A percentile compares a stretch with the other conserved stretches of the same genome.
Conservation (phyloP, 768 basidiomycete genomes). For the Boletus pseudo-olivaceus region DNA sequence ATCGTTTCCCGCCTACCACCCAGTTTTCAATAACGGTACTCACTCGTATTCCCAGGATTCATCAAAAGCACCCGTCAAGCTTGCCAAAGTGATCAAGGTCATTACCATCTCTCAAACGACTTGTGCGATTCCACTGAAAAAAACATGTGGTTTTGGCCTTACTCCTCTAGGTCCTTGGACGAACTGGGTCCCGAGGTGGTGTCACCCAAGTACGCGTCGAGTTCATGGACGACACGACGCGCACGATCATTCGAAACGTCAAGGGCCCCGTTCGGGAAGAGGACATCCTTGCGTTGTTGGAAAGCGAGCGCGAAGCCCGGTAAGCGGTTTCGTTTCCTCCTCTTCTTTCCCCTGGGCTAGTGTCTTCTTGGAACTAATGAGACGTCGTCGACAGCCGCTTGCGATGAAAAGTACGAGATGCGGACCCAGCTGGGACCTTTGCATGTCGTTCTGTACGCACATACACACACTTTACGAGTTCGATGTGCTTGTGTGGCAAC, state of each 20-base stretch:
- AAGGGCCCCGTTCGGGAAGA: slow-evolving; percentile 96
- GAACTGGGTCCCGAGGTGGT: slow-evolving; percentile 98
- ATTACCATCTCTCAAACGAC: not conserved
- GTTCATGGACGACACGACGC: slow-evolving; percentile 95
- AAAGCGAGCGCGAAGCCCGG: slow-evolving; percentile 99
- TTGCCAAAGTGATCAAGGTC: slow-evolving; percentile 97
- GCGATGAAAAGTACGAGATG: slow-evolving; percentile 10
- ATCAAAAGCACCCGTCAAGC: slow-evolving; percentile 91
- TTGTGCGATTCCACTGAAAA: not conserved
- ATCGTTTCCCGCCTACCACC: not conserved
- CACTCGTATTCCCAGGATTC: slow-evolving; percentile 51
- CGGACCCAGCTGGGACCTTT: not conserved
- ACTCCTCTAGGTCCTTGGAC: slow-evolving; percentile 78
- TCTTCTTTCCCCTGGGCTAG: not conserved
- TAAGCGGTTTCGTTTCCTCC: slow-evolving; percentile 29
- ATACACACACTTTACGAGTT: not conserved
- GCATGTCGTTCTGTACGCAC: not conserved
- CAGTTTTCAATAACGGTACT: not conserved
- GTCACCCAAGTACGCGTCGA: slow-evolving; percentile 99
- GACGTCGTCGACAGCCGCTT: slow-evolving; percentile 14
- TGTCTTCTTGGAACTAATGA: not conserved
- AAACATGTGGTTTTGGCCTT: not conserved
- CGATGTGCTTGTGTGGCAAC: not conserved
- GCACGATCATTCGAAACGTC: slow-evolving; percentile 98
- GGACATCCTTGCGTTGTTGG: slow-evolving; percentile 94